Conservation (phyloP, 208 protist genomes). For the Leptomonas seymouri region DNA sequence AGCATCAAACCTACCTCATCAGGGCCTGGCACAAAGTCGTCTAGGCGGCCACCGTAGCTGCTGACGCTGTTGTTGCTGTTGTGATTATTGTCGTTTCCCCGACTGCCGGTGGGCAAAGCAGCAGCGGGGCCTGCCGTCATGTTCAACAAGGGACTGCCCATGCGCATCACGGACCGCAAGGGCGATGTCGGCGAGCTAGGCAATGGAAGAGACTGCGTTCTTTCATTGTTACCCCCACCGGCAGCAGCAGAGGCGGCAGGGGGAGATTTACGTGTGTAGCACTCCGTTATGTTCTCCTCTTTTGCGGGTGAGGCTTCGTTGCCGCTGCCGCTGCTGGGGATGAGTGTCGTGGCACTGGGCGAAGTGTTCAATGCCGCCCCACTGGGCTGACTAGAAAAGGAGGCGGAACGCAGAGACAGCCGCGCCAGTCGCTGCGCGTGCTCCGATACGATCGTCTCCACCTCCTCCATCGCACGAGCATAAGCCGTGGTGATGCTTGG, state of each 20-base stretch:
- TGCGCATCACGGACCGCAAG: constrained; percentile 4
- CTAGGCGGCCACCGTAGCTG: neutral
- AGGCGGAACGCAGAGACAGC: constrained; percentile 6
- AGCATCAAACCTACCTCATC: constrained; percentile 48
- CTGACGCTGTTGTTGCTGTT: constrained; percentile 8
- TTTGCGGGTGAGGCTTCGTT: neutral
- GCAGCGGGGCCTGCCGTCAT: constrained; percentile 7
- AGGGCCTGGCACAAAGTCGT: constrained; percentile 7
- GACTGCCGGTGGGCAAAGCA: neutral
- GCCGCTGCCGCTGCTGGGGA: neutral
- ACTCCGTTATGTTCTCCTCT: neutral
- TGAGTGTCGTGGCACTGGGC: neutral
- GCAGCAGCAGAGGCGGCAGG: neutral
- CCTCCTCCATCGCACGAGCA: constrained; percentile 32
- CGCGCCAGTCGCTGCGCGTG: constrained; percentile 26
- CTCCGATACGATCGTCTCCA: constrained; percentile 24
- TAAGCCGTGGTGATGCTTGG: constrained; percentile 38
- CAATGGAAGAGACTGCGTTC: neutral
- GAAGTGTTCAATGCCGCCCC: neutral
- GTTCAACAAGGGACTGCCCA: constrained; percentile 24
- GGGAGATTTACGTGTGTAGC: neutral
- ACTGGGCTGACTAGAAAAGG: constrained; percentile 12
- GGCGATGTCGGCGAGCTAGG: constrained; percentile 19
- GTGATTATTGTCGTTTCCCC: neutral
- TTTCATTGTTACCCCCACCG: neutral